phyloP scores from a whole-genome alignment of 2,329 filamentous ascomycete genomes.

The Whalleya microplaca region DNA sequence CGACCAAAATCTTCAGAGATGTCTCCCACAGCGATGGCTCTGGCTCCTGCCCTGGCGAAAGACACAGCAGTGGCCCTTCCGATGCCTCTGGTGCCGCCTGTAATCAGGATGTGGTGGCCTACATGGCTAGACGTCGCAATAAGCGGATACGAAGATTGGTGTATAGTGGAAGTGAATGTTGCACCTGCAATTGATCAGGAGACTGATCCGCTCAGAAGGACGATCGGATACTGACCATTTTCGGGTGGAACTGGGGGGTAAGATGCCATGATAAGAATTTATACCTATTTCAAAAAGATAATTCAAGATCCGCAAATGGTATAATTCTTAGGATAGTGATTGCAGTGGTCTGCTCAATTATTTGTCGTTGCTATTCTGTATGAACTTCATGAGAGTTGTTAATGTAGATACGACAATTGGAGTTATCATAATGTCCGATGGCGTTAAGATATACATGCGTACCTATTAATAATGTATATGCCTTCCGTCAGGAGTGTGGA shows the following conservation, averaged over 20 bases:
- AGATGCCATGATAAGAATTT: conserved; percentile 5
- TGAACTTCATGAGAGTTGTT: too few species aligned
- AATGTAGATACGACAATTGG: too few species aligned
- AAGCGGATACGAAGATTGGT: conserved; percentile 15
- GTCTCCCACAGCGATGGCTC: conserved; percentile 27
- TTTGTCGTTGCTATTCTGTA: too few species aligned
- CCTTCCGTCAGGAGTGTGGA: too few species aligned
- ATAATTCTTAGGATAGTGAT: too few species aligned
- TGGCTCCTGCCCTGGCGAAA: conserved; percentile 28
- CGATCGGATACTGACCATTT: conserved; percentile 10
- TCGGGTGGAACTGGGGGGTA: conserved; percentile 12
- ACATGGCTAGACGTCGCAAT: conserved; percentile 9
- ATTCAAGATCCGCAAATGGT: too few species aligned
- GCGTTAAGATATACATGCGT: too few species aligned
- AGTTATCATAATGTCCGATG: too few species aligned
- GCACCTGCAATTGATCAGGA: conserved; percentile 19
- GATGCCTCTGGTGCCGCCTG: conserved; percentile 27
- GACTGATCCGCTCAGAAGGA: not conserved
- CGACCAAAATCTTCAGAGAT: conserved; percentile 19
- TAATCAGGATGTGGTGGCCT: conserved; percentile 26
- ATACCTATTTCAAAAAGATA: too few species aligned
- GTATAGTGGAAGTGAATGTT: conserved; percentile 17
- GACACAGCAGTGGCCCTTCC: conserved; percentile 22
- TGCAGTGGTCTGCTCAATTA: too few species aligned
- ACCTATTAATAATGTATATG: too few species aligned